Evolutionary conservation across 768 basidiomycete species (phyloP).

Genomic region (Filobasidium floriforme): DNA sequence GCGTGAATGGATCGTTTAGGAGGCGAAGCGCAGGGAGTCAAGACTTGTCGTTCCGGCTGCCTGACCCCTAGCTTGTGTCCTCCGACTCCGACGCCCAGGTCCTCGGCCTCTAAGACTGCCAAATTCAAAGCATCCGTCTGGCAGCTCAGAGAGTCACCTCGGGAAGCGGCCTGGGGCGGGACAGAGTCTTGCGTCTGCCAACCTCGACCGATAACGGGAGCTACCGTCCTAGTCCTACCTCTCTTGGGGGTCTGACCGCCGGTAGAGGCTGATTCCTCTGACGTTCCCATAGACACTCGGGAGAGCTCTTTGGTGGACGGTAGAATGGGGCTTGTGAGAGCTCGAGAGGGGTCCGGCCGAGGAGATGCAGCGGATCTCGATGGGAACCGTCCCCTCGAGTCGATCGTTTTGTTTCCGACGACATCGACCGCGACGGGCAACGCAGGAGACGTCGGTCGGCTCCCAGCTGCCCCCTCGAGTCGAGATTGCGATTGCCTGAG

Average conservation of each 20-base stretch:
- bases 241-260: not conserved
- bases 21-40: not conserved
- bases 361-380: not conserved
- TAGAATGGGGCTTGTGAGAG: not conserved
- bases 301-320: not conserved
- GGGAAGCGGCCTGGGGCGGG: not conserved
- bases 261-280: not conserved
- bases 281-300: not conserved
- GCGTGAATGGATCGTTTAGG: not conserved
- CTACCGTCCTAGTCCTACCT: constrained; percentile 5
- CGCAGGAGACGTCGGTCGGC: too few relatives aligned
- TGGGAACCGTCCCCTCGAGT: not conserved
- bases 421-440: not conserved
- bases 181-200: not conserved
- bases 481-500: too few relatives aligned
- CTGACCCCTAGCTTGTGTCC: not conserved
- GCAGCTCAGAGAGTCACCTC: not conserved
- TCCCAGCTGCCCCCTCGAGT: too few relatives aligned
- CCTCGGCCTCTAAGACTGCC: not conserved
- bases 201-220: not conserved
- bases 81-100: not conserved
- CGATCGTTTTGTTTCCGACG: not conserved
- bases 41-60: not conserved
- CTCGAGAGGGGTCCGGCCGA: not conserved
- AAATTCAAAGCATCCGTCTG: not conserved